A percentile compares a stretch with the other conserved stretches of the same genome.
phyloP scores from a whole-genome alignment of 2,329 filamentous ascomycete species.

The Graphilbum ipis-grandicollis region DNA sequence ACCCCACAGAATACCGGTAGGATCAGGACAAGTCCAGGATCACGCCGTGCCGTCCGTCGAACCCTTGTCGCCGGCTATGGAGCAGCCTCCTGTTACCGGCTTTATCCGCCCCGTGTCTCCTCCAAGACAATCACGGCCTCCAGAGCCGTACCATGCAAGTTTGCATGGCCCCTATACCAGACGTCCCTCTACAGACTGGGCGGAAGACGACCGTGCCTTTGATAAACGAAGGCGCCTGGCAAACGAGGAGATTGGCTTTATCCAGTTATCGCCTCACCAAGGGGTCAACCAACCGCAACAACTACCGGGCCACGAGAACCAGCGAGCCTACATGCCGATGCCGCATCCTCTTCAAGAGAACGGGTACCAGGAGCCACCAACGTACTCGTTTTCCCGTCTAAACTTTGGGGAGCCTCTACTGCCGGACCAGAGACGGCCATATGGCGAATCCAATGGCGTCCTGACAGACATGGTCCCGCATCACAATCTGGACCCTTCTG shows the following conservation, averaged over 20 bases:
- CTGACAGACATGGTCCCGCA: not conserved
- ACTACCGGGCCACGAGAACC: too few relatives aligned
- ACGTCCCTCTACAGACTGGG: conserved; percentile 1
- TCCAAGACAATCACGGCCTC: conserved; percentile 1
- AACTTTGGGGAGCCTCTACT: not conserved
- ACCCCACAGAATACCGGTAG: conserved; percentile 1
- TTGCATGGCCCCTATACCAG: not conserved
- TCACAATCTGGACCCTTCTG: not conserved
- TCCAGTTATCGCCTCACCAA: not conserved
- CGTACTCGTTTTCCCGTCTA: not conserved
- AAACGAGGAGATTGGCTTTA: not conserved
- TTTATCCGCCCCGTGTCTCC: conserved; percentile 9
- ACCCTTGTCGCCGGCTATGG: conserved; percentile 18
- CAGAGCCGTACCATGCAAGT: not conserved
- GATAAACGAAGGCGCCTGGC: conserved; percentile 2
- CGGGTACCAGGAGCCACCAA: not conserved
- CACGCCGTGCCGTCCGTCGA: conserved; percentile 30
- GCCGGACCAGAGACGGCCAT: not conserved
- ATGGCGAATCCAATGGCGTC: not conserved
- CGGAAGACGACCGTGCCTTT: not conserved
- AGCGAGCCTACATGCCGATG: too few relatives aligned
- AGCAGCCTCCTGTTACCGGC: conserved; percentile 5
- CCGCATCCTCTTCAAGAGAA: not conserved
- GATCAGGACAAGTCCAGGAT: conserved; percentile 18
- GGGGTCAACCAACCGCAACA: too few relatives aligned